Base-by-base conservation (phyloP, 129 eudicot genomes). In the Centrapalus pauciflorus region DNA sequence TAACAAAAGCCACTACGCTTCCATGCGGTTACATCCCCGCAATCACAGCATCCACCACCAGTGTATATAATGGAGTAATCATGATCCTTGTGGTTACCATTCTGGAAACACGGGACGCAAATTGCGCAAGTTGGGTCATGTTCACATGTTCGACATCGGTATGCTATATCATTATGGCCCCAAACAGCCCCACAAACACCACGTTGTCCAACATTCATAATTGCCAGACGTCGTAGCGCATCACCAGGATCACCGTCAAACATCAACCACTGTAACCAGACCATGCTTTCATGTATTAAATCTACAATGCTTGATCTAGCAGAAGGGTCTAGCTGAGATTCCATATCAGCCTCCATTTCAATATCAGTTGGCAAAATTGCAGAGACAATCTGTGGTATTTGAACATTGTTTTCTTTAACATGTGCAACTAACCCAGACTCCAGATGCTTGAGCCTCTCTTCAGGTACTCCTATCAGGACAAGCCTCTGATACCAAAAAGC, bases 11-110 rank as follows among this genome's bases (percentile, higher is more conserved):
- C 99, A 75, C 89, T 87, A 32, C 90, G 93, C 64, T 89, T 89
- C 99, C 99, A 94, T 40, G 99, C 99, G 19, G 95, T 94, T 66
- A 86, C 84, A 67, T 94, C 99, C 67, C 99, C 99, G 75, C 99
- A 94, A 74, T 94, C 99, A 76, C 99, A 94, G 73, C 99, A 94
- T 55, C 99, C 99, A 33, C 97, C 93, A 27, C 99, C 99, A 1
- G 99, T 89, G 55, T 94, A 94, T 57, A 89, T 94, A 35, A 94
- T 82, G 6, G 97, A 86, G 71, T 86, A 89, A 63, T 94, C 99
- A 74, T 94, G 99, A 57, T 84, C 95, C 75, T 82, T 79, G 80
- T 94, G 99, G 52, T 89, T 69, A 64, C 99, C 99, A 79, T 94
- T 84, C 73, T 79, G 78, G 74, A 94, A 94, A 82, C 99, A 94